phyloP scores from a whole-genome alignment of 495 filamentous ascomycete species.

The Aspergillus indologenus region DNA sequence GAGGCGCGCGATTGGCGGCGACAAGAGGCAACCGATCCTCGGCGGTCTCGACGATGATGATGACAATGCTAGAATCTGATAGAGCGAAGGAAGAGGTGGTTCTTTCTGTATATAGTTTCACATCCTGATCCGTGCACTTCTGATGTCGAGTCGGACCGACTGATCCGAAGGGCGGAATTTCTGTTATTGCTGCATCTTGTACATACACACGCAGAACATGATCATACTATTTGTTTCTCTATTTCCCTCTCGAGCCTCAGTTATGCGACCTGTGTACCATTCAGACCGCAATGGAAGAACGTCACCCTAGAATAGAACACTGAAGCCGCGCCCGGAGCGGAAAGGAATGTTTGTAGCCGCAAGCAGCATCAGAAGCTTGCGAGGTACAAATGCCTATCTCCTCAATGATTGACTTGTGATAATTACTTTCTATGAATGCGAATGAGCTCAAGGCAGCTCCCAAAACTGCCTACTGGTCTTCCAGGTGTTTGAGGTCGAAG shows the following conservation, averaged over 20 bases:
- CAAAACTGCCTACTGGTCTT: neutral
- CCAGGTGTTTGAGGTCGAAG: neutral
- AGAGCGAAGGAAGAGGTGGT: neutral
- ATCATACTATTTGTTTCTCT: neutral
- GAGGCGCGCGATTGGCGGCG: slow-evolving; percentile 83
- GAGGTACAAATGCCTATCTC: too few species aligned
- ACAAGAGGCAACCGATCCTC: slow-evolving; percentile 80
- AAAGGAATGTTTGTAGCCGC: neutral
- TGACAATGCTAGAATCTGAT: slow-evolving; percentile 1
- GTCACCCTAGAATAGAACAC: neutral
- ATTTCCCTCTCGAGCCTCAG: neutral
- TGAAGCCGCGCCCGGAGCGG: neutral
- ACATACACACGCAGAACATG: neutral
- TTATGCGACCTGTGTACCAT: neutral
- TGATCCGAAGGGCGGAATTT: neutral
- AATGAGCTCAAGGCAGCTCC: neutral
- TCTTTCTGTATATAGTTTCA: slow-evolving; percentile 11
- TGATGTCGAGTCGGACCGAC: neutral
- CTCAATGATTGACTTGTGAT: too few species aligned
- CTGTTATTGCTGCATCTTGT: neutral
- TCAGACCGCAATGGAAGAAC: neutral
- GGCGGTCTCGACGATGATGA: slow-evolving; percentile 58
- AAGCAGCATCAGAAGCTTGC: neutral
- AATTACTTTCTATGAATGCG: too few species aligned
- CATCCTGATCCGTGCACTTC: neutral